These are phyloP conservation scores for Sarcodon aspratus DNA, from an alignment of 768 basidiomycete genomes.

Conservation along the genomic window DNA sequence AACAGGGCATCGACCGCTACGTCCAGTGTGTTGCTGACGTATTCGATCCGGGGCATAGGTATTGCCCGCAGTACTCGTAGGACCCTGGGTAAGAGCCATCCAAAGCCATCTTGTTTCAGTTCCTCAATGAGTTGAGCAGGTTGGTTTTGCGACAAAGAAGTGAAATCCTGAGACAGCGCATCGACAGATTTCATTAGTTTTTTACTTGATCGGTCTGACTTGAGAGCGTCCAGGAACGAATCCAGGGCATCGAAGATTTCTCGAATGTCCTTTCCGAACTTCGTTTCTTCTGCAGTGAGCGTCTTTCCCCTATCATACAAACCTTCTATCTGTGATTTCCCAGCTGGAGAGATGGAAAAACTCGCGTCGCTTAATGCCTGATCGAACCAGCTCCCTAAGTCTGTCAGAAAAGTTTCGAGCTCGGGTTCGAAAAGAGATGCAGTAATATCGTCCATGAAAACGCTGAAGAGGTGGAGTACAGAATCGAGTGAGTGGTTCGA, in stretches of 20 bases:
- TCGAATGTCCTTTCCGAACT: slow-evolving; percentile 6
- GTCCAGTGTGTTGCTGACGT: slow-evolving; percentile 8
- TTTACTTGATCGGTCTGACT: slow-evolving; percentile 8
- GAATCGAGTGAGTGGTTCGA: slow-evolving; percentile 3
- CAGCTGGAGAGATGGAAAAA: slow-evolving; percentile 8
- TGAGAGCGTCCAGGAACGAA: slow-evolving; percentile 6
- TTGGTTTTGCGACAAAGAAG: slow-evolving; percentile 1
- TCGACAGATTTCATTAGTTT: slow-evolving; percentile 8
- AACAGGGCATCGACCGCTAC: slow-evolving; percentile 13
- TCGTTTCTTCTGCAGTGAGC: slow-evolving; percentile 3
- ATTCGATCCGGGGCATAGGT: slow-evolving; percentile 19
- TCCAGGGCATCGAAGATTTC: slow-evolving; percentile 8
- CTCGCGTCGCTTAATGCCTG: slow-evolving; percentile 7
- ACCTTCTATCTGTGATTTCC: slow-evolving; percentile 2
- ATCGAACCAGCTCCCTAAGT: slow-evolving; percentile 11
- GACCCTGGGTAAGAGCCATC: slow-evolving; percentile 15
- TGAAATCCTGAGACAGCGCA: slow-evolving; percentile 1
- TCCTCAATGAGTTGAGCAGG: slow-evolving; percentile 4
- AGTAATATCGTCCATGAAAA: slow-evolving; percentile 1
- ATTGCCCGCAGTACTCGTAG: slow-evolving; percentile 10
- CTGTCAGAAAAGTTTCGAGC: background rate
- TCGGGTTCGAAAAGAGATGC: background rate
- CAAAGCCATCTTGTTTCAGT: slow-evolving; percentile 5
- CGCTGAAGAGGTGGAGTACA: slow-evolving; percentile 1
- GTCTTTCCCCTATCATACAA: slow-evolving; percentile 9